Percentiles rank a stretch among this genome's conserved stretches.
phyloP scores from a whole-genome alignment of 2,329 filamentous ascomycete species.

The Fusarium penzigii region DNA sequence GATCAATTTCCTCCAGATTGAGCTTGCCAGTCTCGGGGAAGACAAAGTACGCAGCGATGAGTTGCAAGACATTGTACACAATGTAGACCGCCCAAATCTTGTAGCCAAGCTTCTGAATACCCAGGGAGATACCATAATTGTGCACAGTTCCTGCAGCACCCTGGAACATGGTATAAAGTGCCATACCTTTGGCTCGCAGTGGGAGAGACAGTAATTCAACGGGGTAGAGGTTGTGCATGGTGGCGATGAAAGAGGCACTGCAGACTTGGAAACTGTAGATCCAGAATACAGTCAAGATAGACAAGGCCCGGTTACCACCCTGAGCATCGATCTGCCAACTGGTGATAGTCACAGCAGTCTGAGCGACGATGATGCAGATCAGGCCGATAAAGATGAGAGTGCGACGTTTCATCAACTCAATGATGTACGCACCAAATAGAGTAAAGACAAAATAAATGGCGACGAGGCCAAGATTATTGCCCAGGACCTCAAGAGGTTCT shows the following conservation, averaged over 20 bases:
- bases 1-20: constrained; percentile 25
- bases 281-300: constrained; percentile 20
- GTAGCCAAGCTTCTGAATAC: constrained; percentile 19
- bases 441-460: constrained; percentile 27
- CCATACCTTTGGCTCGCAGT: constrained; percentile 26
- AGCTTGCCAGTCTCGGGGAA: constrained; percentile 26
- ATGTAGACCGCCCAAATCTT: constrained; percentile 28
- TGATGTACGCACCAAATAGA: constrained; percentile 19
- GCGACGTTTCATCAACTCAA: constrained; percentile 20
- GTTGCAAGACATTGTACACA: constrained; percentile 19
- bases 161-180: constrained; percentile 25
- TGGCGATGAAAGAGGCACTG: constrained; percentile 26
- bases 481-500: constrained; percentile 16
- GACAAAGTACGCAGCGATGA: constrained; percentile 19
- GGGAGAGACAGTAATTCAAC: constrained; percentile 23
- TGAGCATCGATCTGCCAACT: constrained; percentile 16
- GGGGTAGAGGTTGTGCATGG: constrained; percentile 26
- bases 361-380: constrained; percentile 16
- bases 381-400: constrained; percentile 23
- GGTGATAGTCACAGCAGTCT: constrained; percentile 24
- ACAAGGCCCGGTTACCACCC: background rate
- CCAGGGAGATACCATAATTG: constrained; percentile 24
- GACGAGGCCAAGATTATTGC: constrained; percentile 20
- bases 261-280: constrained; percentile 25
- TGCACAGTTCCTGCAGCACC: constrained; percentile 24